These are phyloP conservation scores for Monilinia vaccinii-corymbosi DNA, from an alignment of 2,329 filamentous ascomycete genomes.

Conservation along the genomic window DNA sequence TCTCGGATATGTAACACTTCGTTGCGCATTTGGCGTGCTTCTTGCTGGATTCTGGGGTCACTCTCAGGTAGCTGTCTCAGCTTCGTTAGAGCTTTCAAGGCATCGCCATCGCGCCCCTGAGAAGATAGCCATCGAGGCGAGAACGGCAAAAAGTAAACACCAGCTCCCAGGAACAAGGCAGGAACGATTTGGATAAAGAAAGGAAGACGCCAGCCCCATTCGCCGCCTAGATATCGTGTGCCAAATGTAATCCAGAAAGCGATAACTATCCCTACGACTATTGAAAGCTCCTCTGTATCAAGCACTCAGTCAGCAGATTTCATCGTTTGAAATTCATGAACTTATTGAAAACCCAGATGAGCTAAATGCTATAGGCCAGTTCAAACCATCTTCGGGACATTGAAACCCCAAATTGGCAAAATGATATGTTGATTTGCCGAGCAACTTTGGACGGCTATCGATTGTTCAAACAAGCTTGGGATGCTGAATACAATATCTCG, in stretches of 20 bases:
- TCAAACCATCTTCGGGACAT: not conserved
- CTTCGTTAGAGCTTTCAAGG: slow-evolving; percentile 39
- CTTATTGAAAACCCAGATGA: too few relatives aligned
- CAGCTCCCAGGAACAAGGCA: slow-evolving; percentile 29
- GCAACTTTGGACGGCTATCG: not conserved
- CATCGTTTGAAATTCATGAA: not conserved
- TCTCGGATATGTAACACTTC: slow-evolving; percentile 27
- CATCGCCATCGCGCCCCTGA: slow-evolving; percentile 39
- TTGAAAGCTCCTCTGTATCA: slow-evolving; percentile 28
- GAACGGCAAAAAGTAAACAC: slow-evolving; percentile 40
- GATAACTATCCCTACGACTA: slow-evolving; percentile 36
- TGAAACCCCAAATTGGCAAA: not conserved
- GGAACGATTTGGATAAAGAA: slow-evolving; percentile 22
- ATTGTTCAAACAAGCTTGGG: not conserved
- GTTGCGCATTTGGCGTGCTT: slow-evolving; percentile 41
- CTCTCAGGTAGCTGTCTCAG: slow-evolving; percentile 40
- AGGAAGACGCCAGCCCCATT: slow-evolving; percentile 29
- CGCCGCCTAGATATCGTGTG: slow-evolving; percentile 31
- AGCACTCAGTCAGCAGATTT: not conserved
- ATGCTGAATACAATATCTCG: not conserved
- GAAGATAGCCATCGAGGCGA: slow-evolving; percentile 31
- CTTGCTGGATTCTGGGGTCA: slow-evolving; percentile 42
- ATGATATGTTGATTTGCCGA: not conserved
- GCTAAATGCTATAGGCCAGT: too few relatives aligned
- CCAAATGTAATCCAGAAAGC: slow-evolving; percentile 37